phyloP scores from a whole-genome alignment of 225 moss, liverwort and hornwort species.

The Pseudisothecium myosuroides region DNA sequence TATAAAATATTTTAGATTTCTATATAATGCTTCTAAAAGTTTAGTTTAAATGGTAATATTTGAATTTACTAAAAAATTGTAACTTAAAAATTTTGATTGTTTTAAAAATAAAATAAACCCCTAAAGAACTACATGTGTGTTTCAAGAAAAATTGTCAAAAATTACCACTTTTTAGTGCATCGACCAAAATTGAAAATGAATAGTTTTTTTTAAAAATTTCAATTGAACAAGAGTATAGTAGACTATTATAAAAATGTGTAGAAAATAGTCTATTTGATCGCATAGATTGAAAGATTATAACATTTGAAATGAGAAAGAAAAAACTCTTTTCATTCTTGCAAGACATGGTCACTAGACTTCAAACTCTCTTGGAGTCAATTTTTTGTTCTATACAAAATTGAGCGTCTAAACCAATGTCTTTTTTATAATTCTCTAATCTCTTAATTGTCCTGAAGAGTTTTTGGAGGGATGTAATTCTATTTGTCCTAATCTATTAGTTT shows the following conservation, averaged over 20 bases:
- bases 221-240: no score
- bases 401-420: rapidly evolving
- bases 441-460: background rate
- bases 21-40: background rate
- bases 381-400: background rate
- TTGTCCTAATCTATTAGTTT: background rate
- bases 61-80: background rate
- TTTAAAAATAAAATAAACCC: background rate
- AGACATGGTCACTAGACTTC: background rate
- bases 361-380: rapidly evolving
- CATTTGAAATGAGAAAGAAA: background rate
- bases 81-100: background rate
- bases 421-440: background rate
- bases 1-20: background rate
- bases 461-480: background rate
- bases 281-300: background rate
- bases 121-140: background rate
- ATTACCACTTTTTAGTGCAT: no score
- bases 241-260: no score
- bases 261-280: no score
- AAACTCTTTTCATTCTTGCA: no score
- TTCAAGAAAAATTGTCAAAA: background rate
- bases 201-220: no score
- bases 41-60: background rate
- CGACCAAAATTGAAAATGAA: background rate